Conservation (phyloP, 179 eudicot genomes). For the Amaranthus tricolor region DNA sequence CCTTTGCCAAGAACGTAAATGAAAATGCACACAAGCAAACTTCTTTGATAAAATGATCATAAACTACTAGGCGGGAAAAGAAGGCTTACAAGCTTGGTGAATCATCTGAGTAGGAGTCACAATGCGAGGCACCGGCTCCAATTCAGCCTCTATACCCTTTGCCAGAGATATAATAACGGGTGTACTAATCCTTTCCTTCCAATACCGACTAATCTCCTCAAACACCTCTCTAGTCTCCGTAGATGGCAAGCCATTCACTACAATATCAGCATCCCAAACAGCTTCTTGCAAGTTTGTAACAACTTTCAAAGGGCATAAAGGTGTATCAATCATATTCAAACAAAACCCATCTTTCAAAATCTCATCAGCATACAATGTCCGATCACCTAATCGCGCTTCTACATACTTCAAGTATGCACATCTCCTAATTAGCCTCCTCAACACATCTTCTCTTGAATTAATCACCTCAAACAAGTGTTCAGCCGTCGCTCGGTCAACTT, state of each 20-base stretch:
- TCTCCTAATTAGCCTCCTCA: slow-evolving; percentile 78
- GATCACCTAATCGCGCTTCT: slow-evolving; percentile 80
- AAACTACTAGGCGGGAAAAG: neutral
- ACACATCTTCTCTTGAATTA: slow-evolving; percentile 90
- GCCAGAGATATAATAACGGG: slow-evolving; percentile 74
- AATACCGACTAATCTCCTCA: slow-evolving; percentile 75
- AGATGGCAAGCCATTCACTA: slow-evolving; percentile 91
- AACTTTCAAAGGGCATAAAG: slow-evolving; percentile 78
- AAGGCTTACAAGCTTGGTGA: slow-evolving; percentile 65
- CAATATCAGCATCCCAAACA: slow-evolving; percentile 95
- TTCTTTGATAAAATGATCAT: no score
- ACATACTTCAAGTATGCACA: slow-evolving; percentile 87
- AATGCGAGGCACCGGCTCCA: slow-evolving; percentile 70
- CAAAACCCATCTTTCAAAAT: slow-evolving; percentile 91
- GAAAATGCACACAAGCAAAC: no score
- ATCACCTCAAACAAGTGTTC: slow-evolving; percentile 91
- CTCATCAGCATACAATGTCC: slow-evolving; percentile 87
- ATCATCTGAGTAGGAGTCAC: slow-evolving; percentile 82
- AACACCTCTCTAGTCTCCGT: slow-evolving; percentile 83
- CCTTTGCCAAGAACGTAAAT: no score
- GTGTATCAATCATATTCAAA: slow-evolving; percentile 89
- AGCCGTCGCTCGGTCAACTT: slow-evolving; percentile 73
- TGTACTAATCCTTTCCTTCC: slow-evolving; percentile 71
- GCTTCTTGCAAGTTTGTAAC: slow-evolving; percentile 92
- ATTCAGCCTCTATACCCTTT: slow-evolving; percentile 84